Conservation (phyloP, 805 yeast genomes). For the Schwanniomyces yamadae region DNA sequence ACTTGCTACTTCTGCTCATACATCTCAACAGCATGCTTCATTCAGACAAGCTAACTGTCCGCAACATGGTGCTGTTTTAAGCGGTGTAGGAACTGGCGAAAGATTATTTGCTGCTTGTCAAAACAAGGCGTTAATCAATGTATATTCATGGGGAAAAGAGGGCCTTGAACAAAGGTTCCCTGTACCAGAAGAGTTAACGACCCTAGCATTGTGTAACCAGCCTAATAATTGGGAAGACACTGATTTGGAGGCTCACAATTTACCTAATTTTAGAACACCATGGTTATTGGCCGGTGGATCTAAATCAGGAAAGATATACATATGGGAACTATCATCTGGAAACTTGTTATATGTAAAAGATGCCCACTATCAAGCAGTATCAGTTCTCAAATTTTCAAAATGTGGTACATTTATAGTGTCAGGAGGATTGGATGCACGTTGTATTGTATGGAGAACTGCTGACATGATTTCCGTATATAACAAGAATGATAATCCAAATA, state of each 20-base stretch:
- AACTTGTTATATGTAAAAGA: constrained; percentile 67
- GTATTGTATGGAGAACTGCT: constrained; percentile 66
- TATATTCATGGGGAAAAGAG: constrained; percentile 69
- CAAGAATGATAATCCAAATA: constrained; percentile 28
- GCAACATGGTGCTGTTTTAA: constrained; percentile 44
- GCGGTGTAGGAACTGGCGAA: constrained; percentile 48
- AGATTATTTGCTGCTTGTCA: constrained; percentile 62
- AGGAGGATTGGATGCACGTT: constrained; percentile 80
- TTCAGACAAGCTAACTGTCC: constrained; percentile 54
- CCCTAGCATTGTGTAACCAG: constrained; percentile 48
- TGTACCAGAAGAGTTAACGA: constrained; percentile 72
- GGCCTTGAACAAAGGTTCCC: constrained; percentile 78
- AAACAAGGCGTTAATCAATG: constrained; percentile 73
- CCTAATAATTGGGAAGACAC: constrained; percentile 20
- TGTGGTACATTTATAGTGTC: constrained; percentile 68
- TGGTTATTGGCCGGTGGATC: constrained; percentile 76
- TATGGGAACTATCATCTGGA: constrained; percentile 88
- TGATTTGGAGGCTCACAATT: constrained; percentile 8
- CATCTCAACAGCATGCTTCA: constrained; percentile 47
- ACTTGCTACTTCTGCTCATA: constrained; percentile 42
- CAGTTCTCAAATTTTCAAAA: constrained; percentile 54
- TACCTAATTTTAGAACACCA: constrained; percentile 50
- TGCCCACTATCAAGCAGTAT: constrained; percentile 79
- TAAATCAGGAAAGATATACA: constrained; percentile 67
- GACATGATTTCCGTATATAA: constrained; percentile 50